A percentile compares a stretch with the other conserved stretches of the same genome.
Conservation (phyloP, 371 early-diverging fungal genomes). For the Conidiobolus incongruus region DNA sequence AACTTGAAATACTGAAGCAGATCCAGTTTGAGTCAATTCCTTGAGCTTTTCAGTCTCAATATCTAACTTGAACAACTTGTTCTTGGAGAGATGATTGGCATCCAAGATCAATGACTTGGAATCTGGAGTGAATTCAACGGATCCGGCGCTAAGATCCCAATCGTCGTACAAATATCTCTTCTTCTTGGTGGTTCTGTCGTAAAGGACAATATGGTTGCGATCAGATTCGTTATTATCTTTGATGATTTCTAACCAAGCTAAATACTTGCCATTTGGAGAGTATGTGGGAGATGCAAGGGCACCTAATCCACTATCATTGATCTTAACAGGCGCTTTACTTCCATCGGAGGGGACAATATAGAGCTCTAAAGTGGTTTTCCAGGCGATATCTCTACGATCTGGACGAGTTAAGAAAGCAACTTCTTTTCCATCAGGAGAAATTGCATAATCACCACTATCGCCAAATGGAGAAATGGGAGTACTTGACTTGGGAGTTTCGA, state of each 20-base stretch:
- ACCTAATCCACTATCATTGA: constrained; percentile 31
- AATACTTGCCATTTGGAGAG: constrained; percentile 23
- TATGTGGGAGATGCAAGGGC: constrained; percentile 38
- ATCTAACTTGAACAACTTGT: constrained; percentile 21
- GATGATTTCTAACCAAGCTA: constrained; percentile 53
- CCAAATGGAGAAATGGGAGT: constrained; percentile 30
- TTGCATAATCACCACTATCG: constrained; percentile 24
- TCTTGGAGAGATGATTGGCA: constrained; percentile 30
- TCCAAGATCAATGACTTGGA: constrained; percentile 20
- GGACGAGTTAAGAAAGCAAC: constrained; percentile 48
- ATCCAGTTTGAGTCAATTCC: neutral
- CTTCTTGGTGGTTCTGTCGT: constrained; percentile 5
- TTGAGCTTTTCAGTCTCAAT: constrained; percentile 14
- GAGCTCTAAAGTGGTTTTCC: constrained; percentile 54
- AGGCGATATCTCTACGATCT: constrained; percentile 31
- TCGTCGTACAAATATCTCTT: constrained; percentile 17
- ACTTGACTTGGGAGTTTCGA: constrained; percentile 14
- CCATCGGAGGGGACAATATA: constrained; percentile 32
- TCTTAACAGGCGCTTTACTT: constrained; percentile 11
- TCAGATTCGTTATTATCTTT: constrained; percentile 49
- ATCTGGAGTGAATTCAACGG: constrained; percentile 27
- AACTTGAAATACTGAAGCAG: constrained; percentile 13
- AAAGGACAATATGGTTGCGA: constrained; percentile 35
- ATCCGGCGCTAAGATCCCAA: constrained; percentile 41
- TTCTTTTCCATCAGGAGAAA: constrained; percentile 28